phyloP scores from a whole-genome alignment of 805 yeast genomes.

The Ogataea sp. region DNA sequence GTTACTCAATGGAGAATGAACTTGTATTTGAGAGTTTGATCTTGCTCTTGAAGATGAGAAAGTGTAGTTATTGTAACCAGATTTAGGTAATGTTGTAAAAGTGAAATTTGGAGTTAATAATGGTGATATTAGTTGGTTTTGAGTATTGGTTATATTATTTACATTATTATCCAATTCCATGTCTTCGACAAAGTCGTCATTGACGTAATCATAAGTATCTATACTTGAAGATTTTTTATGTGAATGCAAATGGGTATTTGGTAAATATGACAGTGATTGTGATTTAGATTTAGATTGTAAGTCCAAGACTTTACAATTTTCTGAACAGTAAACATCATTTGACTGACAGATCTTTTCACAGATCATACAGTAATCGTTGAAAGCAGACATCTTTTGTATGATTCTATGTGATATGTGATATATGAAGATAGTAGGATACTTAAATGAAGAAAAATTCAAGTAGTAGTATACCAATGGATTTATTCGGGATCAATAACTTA shows the following conservation, averaged over 20 bases:
- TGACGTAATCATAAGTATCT: too few species aligned
- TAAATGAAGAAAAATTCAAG: neutral
- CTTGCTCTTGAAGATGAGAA: neutral
- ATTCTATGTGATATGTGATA: neutral
- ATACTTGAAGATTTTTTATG: too few species aligned
- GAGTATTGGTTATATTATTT: too few species aligned
- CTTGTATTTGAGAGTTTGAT: neutral
- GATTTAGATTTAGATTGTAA: neutral
- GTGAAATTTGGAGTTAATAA: slow-evolving; percentile 19
- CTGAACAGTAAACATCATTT: slow-evolving; percentile 26
- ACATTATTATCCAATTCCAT: too few species aligned
- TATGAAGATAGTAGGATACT: neutral
- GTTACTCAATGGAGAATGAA: slow-evolving; percentile 16
- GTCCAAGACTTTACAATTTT: slow-evolving; percentile 19
- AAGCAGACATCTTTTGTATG: slow-evolving; percentile 28
- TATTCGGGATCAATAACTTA: too few species aligned
- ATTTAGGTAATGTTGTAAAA: too few species aligned
- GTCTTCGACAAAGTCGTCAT: too few species aligned
- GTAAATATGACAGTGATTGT: too few species aligned
- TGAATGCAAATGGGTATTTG: too few species aligned
- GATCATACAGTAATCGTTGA: slow-evolving; percentile 28
- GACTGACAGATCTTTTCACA: slow-evolving; percentile 26
- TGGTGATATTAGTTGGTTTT: slow-evolving; percentile 20
- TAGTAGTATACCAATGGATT: too few species aligned
- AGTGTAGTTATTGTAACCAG: too few species aligned